Evolutionary conservation across 169 alveolate genomes (phyloP).

Genomic region (Eimeria tenella): DNA sequence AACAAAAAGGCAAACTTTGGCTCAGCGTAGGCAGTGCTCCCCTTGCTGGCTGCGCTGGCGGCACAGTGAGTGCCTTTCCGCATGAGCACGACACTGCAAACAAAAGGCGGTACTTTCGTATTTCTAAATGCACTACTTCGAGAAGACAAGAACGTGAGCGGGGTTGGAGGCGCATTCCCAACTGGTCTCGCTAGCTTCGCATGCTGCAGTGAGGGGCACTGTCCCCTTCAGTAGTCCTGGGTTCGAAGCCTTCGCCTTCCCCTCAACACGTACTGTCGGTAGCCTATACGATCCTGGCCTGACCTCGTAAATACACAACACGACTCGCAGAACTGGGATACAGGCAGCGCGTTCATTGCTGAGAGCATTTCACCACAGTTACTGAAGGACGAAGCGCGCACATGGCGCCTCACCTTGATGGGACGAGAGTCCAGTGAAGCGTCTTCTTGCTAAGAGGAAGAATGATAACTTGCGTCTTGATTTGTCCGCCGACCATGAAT

Average conservation of each 20-base stretch:
- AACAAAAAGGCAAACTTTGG: too few relatives aligned
- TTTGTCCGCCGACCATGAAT: constrained; percentile 54
- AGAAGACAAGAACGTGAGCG: constrained; percentile 66
- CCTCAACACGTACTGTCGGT: constrained; percentile 58
- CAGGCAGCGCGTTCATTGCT: too few relatives aligned
- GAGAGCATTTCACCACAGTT: too few relatives aligned
- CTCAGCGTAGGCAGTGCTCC: too few relatives aligned
- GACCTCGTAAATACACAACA: background rate
- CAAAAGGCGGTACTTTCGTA: background rate
- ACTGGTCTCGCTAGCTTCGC: background rate
- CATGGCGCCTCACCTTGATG: constrained; percentile 39
- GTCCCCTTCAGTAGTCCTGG: constrained; percentile 8
- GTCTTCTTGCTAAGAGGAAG: constrained; percentile 37
- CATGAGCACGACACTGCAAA: background rate
- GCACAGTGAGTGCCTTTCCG: too few relatives aligned
- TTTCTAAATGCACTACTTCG: background rate
- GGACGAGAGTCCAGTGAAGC: constrained; percentile 57
- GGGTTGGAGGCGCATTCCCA: constrained; percentile 65
- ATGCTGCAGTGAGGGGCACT: background rate
- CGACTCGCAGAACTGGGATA: too few relatives aligned
- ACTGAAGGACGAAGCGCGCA: background rate
- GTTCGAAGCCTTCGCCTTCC: constrained; percentile 1
- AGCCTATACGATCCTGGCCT: constrained; percentile 67
- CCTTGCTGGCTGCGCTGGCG: too few relatives aligned
- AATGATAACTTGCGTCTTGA: constrained; percentile 61